Conservation (phyloP, 2,329 filamentous ascomycete species). For the Aurifilum marmelostoma region DNA sequence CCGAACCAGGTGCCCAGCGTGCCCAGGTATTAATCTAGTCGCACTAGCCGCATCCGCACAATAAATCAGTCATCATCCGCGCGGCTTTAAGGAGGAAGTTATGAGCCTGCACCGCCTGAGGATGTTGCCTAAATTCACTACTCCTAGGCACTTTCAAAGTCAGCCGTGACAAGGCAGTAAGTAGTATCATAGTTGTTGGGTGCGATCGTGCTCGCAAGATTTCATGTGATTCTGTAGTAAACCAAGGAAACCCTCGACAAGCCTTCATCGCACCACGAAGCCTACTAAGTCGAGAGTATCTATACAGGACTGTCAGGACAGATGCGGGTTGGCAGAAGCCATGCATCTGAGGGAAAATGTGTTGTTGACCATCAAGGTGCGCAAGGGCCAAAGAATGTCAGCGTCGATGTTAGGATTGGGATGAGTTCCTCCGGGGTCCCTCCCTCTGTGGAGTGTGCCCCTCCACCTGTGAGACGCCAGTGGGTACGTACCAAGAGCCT, state of each 20-base stretch:
- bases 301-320: background rate
- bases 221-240: too few species aligned
- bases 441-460: background rate
- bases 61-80: background rate
- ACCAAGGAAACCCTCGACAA: too few species aligned
- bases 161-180: background rate
- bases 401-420: background rate
- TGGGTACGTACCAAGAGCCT: background rate
- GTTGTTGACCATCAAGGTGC: conserved; percentile 1
- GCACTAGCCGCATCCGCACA: background rate
- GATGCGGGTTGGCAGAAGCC: background rate
- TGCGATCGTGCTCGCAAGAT: background rate
- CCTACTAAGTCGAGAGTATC: background rate
- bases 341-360: background rate
- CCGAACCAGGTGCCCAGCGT: background rate
- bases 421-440: background rate
- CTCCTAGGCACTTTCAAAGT: background rate
- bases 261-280: background rate
- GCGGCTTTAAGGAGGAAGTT: background rate
- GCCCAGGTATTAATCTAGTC: background rate
- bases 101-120: background rate
- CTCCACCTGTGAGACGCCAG: conserved; percentile 2
- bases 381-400: background rate
- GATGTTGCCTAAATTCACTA: background rate
- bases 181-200: background rate